Evolutionary conservation across 768 basidiomycete species (phyloP), one percentile per base, ranked within the genome.

Genomic region (Leccinum uliginosum): DNA sequence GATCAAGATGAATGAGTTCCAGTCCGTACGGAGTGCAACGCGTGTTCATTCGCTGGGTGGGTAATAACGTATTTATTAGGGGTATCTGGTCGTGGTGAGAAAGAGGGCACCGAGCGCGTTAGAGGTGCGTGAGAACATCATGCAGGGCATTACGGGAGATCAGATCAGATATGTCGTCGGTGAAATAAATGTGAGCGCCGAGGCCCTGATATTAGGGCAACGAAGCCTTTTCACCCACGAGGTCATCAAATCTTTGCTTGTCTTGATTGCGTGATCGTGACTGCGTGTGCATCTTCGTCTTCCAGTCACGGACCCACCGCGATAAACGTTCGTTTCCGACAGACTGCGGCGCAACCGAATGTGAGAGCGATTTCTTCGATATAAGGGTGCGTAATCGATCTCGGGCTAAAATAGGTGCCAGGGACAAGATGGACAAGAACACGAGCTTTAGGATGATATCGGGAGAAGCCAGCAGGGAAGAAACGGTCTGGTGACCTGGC

Each of bases 341-440:
- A n/a, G 58, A 51, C 21, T 54, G 64, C 53, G 57, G 48, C 45
- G 56, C 51, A 53, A 63, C 65, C 24, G 66, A 64, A n/a, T 58
- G 49, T 2, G 68, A 60, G 48, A 62, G 47, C 1, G 72, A 64
- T 24, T 66, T 62, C 23, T 66, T 65, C 23, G 76, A 71, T 47
- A 91, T 78, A 70, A 90, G 75, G 21, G 77, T 71, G 40, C 83
- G 82, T 7, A 92, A 75, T 55, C 79, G 76, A 53, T 86, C 83
- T 26, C 89, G 83, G 21, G 85, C 87, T 5, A 96, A 75, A 51
- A 96, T 91, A 14, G 94, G 94, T 14, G 93, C 86, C 11, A 96
- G 80, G 45, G 92, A 93, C 58, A 98, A 73, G 65, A 88, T 80
- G 21, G 92, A 90, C 9, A 98, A 75, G 60, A 91, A 81, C 23